Evolutionary conservation across 495 filamentous ascomycete genomes (phyloP).

Genomic region (Eremomyces bilateralis): DNA sequence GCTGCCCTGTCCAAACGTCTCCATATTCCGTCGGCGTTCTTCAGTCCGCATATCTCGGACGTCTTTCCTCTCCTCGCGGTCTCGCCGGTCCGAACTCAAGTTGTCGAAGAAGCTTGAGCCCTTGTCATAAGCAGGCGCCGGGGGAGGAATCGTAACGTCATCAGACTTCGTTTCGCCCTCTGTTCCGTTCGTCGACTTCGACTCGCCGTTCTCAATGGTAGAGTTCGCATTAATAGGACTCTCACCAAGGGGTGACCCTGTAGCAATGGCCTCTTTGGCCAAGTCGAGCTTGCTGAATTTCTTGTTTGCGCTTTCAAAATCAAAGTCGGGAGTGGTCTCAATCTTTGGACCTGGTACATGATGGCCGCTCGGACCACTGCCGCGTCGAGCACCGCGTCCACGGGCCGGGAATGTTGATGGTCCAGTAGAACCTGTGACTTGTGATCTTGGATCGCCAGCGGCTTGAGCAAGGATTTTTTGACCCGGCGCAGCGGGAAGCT

Average conservation of each 20-base stretch:
- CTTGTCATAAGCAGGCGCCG: conserved; percentile 54
- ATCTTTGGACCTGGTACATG: conserved; percentile 38
- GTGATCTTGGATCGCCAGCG: too few species aligned
- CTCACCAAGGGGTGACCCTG: conserved; percentile 38
- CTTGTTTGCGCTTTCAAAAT: conserved; percentile 80
- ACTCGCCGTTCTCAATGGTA: background rate
- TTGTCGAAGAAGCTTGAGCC: conserved; percentile 85
- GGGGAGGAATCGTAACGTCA: conserved; percentile 21
- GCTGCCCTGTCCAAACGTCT: conserved; percentile 96
- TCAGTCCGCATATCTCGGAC: conserved; percentile 86
- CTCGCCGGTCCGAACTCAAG: conserved; percentile 79
- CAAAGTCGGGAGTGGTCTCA: conserved; percentile 74
- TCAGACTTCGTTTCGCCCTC: conserved; percentile 9
- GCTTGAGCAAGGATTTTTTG: conserved; percentile 14
- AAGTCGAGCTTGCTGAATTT: conserved; percentile 97
- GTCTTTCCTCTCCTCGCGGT: conserved; percentile 64
- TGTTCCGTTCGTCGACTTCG: conserved; percentile 7
- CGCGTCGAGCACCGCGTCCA: conserved; percentile 33
- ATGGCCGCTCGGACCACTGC: conserved; percentile 20
- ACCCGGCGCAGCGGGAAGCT: conserved; percentile 34
- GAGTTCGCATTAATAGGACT: conserved; percentile 10
- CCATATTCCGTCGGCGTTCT: conserved; percentile 86
- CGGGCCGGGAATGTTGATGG: conserved; percentile 10
- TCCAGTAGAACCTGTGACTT: too few species aligned
- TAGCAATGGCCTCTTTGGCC: conserved; percentile 73